These are phyloP conservation scores for Cinnamomum chago DNA, from an alignment of 164 flowering plant species.

Conservation along the genomic window DNA sequence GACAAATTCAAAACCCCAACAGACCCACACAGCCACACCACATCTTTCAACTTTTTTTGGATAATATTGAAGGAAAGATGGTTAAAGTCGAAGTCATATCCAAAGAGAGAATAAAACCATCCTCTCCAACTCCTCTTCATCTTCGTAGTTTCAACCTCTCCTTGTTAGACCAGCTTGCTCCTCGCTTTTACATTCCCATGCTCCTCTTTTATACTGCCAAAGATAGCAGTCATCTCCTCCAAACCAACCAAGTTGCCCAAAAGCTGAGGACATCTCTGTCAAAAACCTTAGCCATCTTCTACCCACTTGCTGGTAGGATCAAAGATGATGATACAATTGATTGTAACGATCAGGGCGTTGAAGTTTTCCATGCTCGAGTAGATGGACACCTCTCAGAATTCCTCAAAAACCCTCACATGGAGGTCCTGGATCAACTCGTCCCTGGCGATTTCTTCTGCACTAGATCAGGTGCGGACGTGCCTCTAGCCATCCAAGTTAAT, in stretches of 20 bases:
- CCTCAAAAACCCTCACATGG: constrained; percentile 7
- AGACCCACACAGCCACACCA: too few species aligned
- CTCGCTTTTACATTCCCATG: constrained; percentile 29
- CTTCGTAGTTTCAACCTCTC: constrained; percentile 36
- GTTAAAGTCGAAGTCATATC: constrained; percentile 35
- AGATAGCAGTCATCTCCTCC: background rate
- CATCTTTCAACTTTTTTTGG: background rate
- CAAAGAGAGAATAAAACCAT: constrained; percentile 17
- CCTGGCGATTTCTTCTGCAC: constrained; percentile 10
- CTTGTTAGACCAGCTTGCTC: constrained; percentile 40
- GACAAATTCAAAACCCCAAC: too few species aligned
- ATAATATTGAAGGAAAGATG: background rate
- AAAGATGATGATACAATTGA: constrained; percentile 16
- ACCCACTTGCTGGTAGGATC: constrained; percentile 38
- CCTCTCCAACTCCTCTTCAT: constrained; percentile 30
- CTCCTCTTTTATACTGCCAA: constrained; percentile 31
- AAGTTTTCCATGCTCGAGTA: constrained; percentile 18
- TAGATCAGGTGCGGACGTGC: background rate
- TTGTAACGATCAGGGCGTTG: constrained; percentile 36
- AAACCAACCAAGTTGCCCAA: background rate
- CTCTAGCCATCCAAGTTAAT: constrained; percentile 35
- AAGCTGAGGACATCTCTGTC: constrained; percentile 28
- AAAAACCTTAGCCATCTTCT: constrained; percentile 21
- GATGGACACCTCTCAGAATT: constrained; percentile 16
- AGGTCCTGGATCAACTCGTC: constrained; percentile 15